Conservation (phyloP, 352 stramenopile species). For the Elongisporangium senticosum region DNA sequence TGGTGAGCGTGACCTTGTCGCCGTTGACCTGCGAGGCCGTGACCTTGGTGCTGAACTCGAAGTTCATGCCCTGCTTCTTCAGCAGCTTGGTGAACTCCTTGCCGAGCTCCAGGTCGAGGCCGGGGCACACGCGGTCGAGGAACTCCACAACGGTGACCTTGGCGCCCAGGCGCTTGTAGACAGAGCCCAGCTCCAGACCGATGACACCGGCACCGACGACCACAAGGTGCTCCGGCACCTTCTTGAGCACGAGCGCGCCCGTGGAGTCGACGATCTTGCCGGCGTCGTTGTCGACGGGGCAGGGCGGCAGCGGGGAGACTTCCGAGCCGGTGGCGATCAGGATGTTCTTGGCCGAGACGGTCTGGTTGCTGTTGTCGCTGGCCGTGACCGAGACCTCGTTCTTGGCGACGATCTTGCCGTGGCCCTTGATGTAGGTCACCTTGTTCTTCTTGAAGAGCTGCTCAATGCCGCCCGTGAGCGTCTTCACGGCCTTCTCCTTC, state of each 20-base stretch:
- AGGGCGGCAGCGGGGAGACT: constrained; percentile 91
- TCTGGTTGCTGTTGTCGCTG: constrained; percentile 88
- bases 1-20: constrained; percentile 93
- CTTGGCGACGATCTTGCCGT: constrained; percentile 90
- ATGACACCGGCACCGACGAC: constrained; percentile 98
- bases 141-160: constrained; percentile 99
- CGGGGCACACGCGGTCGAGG: constrained; percentile 91
- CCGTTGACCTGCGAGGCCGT: constrained; percentile 87
- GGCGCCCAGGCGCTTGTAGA: constrained; percentile 94
- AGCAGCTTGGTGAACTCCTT: constrained; percentile 97
- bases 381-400: constrained; percentile 91
- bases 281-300: constrained; percentile 95
- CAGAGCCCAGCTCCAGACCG: constrained; percentile 97
- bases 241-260: constrained; percentile 91
- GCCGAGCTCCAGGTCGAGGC: constrained; percentile 93
- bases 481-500: constrained; percentile 94
- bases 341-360: constrained; percentile 97
- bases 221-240: constrained; percentile 93
- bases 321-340: constrained; percentile 89
- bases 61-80: constrained; percentile 99
- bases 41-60: constrained; percentile 98
- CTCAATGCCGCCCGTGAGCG: constrained; percentile 96
- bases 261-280: constrained; percentile 99
- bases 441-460: constrained; percentile 99
- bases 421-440: constrained; percentile 97